These are phyloP conservation scores for Aspergillus incahuasiensis DNA, from an alignment of 495 filamentous ascomycete species.

Conservation along the genomic window DNA sequence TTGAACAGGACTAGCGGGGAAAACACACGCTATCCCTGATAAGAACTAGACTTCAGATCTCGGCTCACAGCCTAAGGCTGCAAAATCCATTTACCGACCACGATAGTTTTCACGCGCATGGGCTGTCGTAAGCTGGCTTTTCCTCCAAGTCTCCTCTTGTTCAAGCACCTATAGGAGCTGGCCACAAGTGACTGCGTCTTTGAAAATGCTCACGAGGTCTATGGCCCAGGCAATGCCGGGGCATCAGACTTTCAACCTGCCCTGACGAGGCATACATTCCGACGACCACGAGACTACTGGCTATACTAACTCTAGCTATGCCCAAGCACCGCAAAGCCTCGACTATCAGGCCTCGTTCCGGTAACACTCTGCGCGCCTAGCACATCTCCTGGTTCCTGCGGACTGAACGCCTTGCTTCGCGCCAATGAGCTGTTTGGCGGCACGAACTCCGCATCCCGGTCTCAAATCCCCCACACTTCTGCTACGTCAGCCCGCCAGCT, in stretches of 20 bases:
- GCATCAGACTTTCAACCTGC: background rate
- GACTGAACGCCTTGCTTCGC: background rate
- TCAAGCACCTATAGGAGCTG: background rate
- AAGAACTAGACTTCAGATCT: too few species aligned
- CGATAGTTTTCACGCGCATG: background rate
- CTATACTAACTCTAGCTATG: background rate
- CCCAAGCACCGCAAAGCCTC: background rate
- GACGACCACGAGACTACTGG: background rate
- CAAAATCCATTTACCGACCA: too few species aligned
- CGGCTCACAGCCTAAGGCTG: too few species aligned
- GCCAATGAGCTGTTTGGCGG: background rate
- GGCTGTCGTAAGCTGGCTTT: background rate
- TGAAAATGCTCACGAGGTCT: background rate
- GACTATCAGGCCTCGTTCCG: background rate
- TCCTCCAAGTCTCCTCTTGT: background rate
- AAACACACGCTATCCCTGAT: too few species aligned
- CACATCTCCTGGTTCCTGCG: background rate
- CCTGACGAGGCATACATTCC: background rate
- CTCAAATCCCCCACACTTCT: constrained; percentile 2
- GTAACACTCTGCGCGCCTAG: background rate
- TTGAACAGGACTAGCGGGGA: too few species aligned
- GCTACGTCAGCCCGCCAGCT: background rate
- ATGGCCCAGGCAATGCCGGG: background rate
- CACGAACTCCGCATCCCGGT: background rate
- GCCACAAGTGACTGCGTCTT: constrained; percentile 1